These are phyloP conservation scores for Breviolum minutum DNA, from an alignment of 73 alveolate genomes.

Conservation along the genomic window DNA sequence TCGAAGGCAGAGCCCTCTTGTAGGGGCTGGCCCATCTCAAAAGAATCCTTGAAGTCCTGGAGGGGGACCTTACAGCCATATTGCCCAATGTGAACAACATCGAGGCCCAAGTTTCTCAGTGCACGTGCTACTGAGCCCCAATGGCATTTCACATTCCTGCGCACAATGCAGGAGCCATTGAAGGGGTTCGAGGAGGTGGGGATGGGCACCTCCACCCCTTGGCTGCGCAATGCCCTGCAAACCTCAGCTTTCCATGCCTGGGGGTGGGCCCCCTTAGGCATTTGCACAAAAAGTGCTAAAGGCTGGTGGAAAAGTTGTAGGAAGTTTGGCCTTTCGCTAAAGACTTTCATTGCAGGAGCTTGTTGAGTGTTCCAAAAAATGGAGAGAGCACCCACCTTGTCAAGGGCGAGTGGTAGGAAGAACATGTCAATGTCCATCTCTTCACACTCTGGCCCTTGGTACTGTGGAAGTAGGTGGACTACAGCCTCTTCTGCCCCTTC, in stretches of 20 bases:
- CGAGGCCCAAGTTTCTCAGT: neutral
- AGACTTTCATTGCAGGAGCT: no score
- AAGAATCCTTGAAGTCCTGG: neutral
- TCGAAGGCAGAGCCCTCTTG: neutral
- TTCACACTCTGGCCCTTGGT: no score
- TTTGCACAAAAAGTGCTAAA: neutral
- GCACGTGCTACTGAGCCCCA: neutral
- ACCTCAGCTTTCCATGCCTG: neutral
- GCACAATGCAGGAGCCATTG: neutral
- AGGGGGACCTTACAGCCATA: neutral
- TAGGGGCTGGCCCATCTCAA: neutral
- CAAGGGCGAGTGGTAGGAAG: no score
- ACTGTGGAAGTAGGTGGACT: no score
- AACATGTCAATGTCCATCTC: no score
- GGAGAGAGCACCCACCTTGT: no score
- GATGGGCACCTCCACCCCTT: neutral
- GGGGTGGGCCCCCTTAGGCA: neutral
- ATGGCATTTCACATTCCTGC: neutral
- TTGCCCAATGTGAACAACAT: neutral
- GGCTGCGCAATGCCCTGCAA: neutral
- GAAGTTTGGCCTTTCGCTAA: no score
- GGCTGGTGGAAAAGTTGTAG: no score
- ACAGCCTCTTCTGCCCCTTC: no score
- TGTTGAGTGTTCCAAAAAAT: no score
- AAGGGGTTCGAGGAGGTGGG: neutral